Evolutionary conservation across 352 stramenopile species (phyloP), one percentile per base, ranked within the genome.

Genomic region (Phytophthora pisi): DNA sequence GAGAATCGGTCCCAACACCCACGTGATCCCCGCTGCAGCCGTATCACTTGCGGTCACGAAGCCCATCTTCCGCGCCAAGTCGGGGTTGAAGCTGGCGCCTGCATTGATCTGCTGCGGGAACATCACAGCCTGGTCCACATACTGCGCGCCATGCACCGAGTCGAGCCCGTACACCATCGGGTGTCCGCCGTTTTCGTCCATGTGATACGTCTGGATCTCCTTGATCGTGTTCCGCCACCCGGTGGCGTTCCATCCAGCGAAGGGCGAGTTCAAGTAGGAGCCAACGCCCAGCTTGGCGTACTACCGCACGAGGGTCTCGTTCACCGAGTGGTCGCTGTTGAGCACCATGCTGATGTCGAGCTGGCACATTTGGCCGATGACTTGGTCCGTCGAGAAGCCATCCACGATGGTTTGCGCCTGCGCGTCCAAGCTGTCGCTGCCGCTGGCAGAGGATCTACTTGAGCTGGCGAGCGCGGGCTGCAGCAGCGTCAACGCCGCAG

Each of bases 341-440:
- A 96, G 61, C 1, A 97, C 66, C n/a, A 85, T 78, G 31, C 73
- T 84, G 47, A 97, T 84, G 54, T 97, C 89, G 26, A 98, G 78
- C 68, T 98, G 92, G 9, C 84, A 88, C 89, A 98, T 96, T 71
- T 98, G 92, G 2, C 89, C 89, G 38, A 98, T 74, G 54, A 88
- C 79, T 18, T 86, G 56, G 30, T 61, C 61, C 31, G 31, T 61
- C 16, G 66, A 69, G 46, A 78, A 72, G 16, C 40, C 34, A 31
- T 69, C 61, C 4, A 78, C 61, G 51, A 78, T 72, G 16, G 51
- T 30, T 43, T 72, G 66, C 5, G 67, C 70, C 26, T 66, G 23
- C 8, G 54, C 34, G 47, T 68, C 65, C 20, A 65, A 45, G 16
- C 38, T 57, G 9, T 72, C 46, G 6, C 36, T 51, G 23, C 45